Evolutionary conservation across 2,329 filamentous ascomycete species (phyloP).

Genomic region (Fusarium virguliforme): DNA sequence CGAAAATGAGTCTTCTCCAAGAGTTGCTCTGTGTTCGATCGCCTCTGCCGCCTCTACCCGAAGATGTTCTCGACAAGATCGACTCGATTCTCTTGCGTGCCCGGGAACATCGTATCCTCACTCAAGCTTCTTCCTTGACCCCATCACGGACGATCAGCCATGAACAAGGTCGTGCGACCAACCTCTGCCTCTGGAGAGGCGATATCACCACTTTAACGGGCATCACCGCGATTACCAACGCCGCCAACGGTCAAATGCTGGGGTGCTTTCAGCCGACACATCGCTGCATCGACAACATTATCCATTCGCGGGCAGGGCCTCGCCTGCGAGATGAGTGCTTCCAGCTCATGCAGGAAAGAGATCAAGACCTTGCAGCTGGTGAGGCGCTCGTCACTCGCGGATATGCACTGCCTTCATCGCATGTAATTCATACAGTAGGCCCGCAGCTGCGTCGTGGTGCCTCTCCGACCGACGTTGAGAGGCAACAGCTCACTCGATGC

Average conservation of each 20-base stretch:
- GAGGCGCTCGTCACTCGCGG: constrained; percentile 35
- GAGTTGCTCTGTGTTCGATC: constrained; percentile 38
- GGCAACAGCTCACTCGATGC: constrained; percentile 24
- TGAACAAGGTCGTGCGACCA: not conserved
- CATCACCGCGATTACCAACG: constrained; percentile 45
- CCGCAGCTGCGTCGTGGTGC: constrained; percentile 30
- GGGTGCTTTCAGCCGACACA: constrained; percentile 48
- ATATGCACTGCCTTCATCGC: constrained; percentile 24
- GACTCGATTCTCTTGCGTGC: constrained; percentile 27
- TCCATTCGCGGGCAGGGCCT: constrained; percentile 43
- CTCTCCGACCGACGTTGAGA: constrained; percentile 4
- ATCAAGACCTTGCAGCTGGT: constrained; percentile 22
- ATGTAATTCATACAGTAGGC: constrained; percentile 42
- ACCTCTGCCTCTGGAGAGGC: constrained; percentile 38
- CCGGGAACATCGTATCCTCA: constrained; percentile 28
- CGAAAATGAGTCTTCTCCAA: constrained; percentile 31
- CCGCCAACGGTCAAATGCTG: constrained; percentile 40
- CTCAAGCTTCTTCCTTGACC: not conserved
- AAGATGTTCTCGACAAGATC: constrained; percentile 23
- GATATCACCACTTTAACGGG: constrained; percentile 42
- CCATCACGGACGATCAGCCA: not conserved
- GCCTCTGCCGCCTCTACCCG: constrained; percentile 27
- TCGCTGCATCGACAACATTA: constrained; percentile 48
- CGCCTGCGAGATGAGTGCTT: constrained; percentile 41
- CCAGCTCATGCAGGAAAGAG: constrained; percentile 23